Evolutionary conservation across 768 basidiomycete species (phyloP), one percentile per base, ranked within the genome.

Genomic region (Psilocybe tampanensis): DNA sequence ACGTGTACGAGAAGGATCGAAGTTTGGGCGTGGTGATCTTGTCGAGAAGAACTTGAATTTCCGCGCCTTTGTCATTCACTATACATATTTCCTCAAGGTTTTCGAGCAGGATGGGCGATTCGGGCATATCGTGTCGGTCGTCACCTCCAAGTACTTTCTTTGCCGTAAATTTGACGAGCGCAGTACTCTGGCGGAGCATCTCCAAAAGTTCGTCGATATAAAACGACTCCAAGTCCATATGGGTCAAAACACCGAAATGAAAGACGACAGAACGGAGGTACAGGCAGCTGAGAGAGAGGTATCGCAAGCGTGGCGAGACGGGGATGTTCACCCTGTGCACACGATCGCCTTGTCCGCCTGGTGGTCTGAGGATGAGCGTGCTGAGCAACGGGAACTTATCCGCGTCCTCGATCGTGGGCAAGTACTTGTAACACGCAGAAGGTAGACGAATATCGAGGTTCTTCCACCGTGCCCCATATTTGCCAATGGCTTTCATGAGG

Each of bases 151-250:
- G 43, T 2, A 65, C 52, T 15, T 57, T 55, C 34, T 53, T 60
- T 8, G 60, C 39, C 5, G 42, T 59, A 8, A 65, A 41, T n/a
- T 48, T 47, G 43, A 58, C 57, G 21, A 65, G 44, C 3, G 53
- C 44, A 9, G 61, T 48, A 18, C 59, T 56, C 29, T 65, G 61
- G 11, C 61, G 59, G 19, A 65, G 54, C 55, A 63, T 63, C 51
- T 62, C 61, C 39, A 65, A 55, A 12, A 53, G 56, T 47, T 65
- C 64, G 42, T 65, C 64, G 18, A 61, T 53, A 39, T 65, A 65
- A 55, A 65, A 65, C 0, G 64, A 62, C 44, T 65, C 64, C 21
- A 65, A 57, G 18, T 65, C 61, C 47, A 65, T 41, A 18, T 53
- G 44, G 1, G 61, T 62, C 19, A 65, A 56, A 15, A 56, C 54